A percentile compares a stretch with the other conserved stretches of the same genome.
These are phyloP conservation scores for Phytophthora sojae DNA, from an alignment of 352 stramenopile species.

Conservation along the genomic window DNA sequence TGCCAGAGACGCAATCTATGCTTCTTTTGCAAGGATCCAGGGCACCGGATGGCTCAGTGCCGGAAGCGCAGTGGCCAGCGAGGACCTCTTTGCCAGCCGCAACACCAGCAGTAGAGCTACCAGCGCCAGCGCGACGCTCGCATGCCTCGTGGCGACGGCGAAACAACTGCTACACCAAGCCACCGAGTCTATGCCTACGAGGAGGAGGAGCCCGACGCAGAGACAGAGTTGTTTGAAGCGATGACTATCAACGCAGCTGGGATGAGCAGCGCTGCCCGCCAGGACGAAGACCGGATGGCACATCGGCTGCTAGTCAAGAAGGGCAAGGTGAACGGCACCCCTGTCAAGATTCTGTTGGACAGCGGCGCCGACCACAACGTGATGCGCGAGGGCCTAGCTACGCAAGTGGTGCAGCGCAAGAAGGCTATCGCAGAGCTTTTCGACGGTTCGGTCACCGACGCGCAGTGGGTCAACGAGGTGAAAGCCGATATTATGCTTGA, in stretches of 20 bases:
- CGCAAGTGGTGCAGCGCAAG: not conserved
- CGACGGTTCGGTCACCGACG: not conserved
- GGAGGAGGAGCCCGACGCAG: not conserved
- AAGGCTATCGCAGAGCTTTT: slow-evolving; percentile 6
- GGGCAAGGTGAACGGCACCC: not conserved
- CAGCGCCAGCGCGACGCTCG: not conserved
- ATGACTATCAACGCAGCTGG: slow-evolving; percentile 8
- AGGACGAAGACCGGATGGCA: not conserved
- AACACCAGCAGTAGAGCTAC: not conserved
- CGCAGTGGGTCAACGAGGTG: slow-evolving; percentile 19
- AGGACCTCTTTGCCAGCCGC: not conserved
- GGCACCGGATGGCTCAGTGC: not conserved
- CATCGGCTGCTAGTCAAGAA: slow-evolving; percentile 11
- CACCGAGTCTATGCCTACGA: not conserved
- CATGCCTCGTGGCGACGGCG: not conserved
- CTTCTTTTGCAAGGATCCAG: not conserved
- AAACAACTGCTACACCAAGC: not conserved
- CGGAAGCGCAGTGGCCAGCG: not conserved
- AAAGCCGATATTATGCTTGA: slow-evolving; percentile 6
- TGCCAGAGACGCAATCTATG: not conserved
- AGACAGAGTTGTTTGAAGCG: not conserved
- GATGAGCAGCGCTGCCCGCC: not conserved
- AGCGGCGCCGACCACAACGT: slow-evolving; percentile 19
- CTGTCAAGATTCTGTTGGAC: slow-evolving; percentile 9
- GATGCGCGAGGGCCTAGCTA: slow-evolving; percentile 3